Evolutionary conservation across 1,139 yeast species (phyloP), one percentile per base, ranked within the genome.

Genomic region (Yamadazyma mexicana): DNA sequence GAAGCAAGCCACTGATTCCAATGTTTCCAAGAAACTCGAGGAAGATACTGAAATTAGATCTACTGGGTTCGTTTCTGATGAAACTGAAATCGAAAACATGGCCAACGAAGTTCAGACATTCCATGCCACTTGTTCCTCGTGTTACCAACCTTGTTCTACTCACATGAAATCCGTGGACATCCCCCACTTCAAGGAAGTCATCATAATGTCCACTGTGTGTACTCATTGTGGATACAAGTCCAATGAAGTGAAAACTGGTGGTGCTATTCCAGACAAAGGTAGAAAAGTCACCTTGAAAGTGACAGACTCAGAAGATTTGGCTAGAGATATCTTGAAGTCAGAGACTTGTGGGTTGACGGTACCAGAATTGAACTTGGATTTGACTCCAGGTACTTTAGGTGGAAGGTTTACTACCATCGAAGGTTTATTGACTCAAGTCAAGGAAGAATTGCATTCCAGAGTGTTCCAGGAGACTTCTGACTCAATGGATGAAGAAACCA

Each of bases 211-310:
- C 38, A 92, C 98, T 0, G 83, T 79, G 1, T 94, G 99, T 66
- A 91, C 84, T 31, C 69, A 79, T 51, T 94, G 99, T 69, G 98
- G 98, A 26, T 94, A 87, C 69, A 92, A 87, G 66, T 87, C 96
- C 17, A 94, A 94, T 58, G 99, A 94, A 64, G 98, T 94, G 50
- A 92, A 91, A 69, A 94, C 98, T 4, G 99, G 99, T 43, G 99
- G 99, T 50, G 95, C 86, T 15, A 85, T 94, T 40, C 98, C 98
- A 26, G 83, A 72, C 4, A 75, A 82, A 62, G 99, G 98, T 46
- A 81, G 83, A 50, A 81, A 74, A 48, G 80, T 89, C 45, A 75
- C 83, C 1, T 73, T 94, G 40, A 74, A 75, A 51, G 83, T 92
- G 47, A 91, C 88, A 43, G 98, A 92, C 54, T 82, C 95, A 11